Base-by-base conservation (phyloP, 768 basidiomycete species). In the Boletus sensibilis region DNA sequence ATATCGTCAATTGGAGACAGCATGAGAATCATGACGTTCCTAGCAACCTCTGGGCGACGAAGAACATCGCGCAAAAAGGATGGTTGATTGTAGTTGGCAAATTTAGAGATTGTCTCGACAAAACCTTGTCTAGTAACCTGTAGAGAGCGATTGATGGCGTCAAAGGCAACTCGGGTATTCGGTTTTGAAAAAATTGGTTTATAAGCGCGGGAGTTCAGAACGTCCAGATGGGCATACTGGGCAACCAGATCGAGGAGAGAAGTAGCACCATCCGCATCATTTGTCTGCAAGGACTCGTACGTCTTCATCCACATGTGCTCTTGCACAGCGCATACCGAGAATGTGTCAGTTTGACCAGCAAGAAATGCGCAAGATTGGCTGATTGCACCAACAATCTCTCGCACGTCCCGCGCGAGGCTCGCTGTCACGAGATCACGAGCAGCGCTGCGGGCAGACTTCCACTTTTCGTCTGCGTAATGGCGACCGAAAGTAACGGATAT, bases 1-100 rank as follows among this genome's bases (percentile, higher is more conserved):
- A 95, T 73, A 14, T 84, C 81, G 20, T 86, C 85, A 31, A 87
- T 78, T 0, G 96, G 94, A 20, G 94, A 98, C 33, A 98, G 75
- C 68, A 96, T 82, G 35, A 96, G 78, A 35, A 78, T 69, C 56
- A 87, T 81, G 42, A 88, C 71, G 44, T 85, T 75, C 62, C 82
- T 78, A 5, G 82, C 84, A 27, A 88, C 79, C 13, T 78, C 82
- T 2, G 81, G 77, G 8, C 72, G 75, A 44, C 73, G 70, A 46
- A 95, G 76, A 33, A 95, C 69, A 7, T 80, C 73, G 45, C 82
- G 73, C 18, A 85, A 74, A 39, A 77, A 69, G n/a, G 73, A 63
- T 9, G 83, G 79, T 33, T 78, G 74, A 60, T 78, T 85, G 61
- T 79, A 81, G 65, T 92, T 83, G 18, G 86, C 81, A 64, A 87